A percentile compares a stretch with the other conserved stretches of the same genome.
phyloP scores from a whole-genome alignment of 192 early-diverging fungal genomes.

The Podila clonocystis region DNA sequence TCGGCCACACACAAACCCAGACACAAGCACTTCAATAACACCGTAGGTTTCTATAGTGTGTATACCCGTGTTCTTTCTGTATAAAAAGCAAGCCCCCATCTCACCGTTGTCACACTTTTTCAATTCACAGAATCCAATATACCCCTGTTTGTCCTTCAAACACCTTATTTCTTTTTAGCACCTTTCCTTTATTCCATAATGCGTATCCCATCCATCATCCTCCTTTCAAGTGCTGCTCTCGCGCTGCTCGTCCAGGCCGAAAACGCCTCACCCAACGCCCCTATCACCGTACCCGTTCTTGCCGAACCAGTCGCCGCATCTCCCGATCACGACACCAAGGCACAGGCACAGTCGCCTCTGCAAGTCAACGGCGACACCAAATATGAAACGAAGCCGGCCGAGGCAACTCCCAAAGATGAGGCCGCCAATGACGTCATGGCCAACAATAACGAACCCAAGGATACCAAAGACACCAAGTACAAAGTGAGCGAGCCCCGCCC shows the following conservation, averaged over 20 bases:
- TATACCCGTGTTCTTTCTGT: background rate
- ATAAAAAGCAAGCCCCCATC: background rate
- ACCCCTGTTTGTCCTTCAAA: no score
- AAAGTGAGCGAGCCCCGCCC: background rate
- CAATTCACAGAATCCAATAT: background rate
- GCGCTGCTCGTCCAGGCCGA: slow-evolving; percentile 15
- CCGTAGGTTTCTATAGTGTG: background rate
- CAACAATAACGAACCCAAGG: background rate
- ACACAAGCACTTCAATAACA: background rate
- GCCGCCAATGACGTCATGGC: background rate
- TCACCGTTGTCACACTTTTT: background rate
- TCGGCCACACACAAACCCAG: background rate
- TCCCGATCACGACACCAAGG: background rate
- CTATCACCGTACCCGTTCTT: background rate
- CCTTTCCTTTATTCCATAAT: background rate
- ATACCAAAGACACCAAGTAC: background rate
- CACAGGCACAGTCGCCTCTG: background rate
- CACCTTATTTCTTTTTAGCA: no score
- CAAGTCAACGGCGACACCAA: no score
- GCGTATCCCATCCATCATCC: slow-evolving; percentile 16
- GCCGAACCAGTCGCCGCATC: background rate
- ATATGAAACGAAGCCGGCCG: background rate
- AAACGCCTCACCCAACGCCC: background rate
- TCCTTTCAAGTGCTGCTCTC: slow-evolving; percentile 21
- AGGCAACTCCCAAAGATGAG: background rate